Conservation (phyloP, 495 filamentous ascomycete species). For the Bathelium albidoporum region DNA sequence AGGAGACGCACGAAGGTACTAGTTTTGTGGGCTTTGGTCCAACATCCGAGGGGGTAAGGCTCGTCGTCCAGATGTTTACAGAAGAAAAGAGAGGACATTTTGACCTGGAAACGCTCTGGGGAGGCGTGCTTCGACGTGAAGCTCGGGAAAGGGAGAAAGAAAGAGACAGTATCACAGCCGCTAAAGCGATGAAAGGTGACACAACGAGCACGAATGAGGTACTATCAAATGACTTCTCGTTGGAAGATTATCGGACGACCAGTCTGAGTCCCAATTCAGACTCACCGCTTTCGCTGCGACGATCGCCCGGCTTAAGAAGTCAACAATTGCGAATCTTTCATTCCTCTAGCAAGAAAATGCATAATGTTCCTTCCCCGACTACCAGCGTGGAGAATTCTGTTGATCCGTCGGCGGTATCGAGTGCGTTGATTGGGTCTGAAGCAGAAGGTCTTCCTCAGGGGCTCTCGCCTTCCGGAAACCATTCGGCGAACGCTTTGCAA, state of each 20-base stretch:
- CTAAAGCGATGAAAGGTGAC: not conserved
- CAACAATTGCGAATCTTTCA: not conserved
- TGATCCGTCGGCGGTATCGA: not conserved
- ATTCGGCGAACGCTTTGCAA: not conserved
- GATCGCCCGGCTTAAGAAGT: not conserved
- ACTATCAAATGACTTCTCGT: not conserved
- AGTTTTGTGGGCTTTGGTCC: slow-evolving; percentile 68
- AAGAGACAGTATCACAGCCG: not conserved
- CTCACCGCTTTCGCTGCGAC: not conserved
- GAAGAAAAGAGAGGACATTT: slow-evolving; percentile 74
- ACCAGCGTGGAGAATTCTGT: not conserved
- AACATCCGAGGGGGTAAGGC: slow-evolving; percentile 42
- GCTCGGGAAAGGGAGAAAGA: slow-evolving; percentile 25
- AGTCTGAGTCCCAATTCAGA: not conserved
- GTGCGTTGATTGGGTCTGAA: not conserved
- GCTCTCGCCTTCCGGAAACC: not conserved
- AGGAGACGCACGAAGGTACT: slow-evolving; percentile 29
- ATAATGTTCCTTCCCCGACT: no score
- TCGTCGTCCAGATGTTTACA: slow-evolving; percentile 87
- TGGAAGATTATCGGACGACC: not conserved
- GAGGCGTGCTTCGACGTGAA: slow-evolving; percentile 37
- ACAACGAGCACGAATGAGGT: not conserved
- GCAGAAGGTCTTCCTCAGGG: not conserved
- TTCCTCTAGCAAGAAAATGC: not conserved
- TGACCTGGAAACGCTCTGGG: slow-evolving; percentile 76